Evolutionary conservation across 2,329 filamentous ascomycete genomes (phyloP).

Genomic region (Cercospora nicotianae): DNA sequence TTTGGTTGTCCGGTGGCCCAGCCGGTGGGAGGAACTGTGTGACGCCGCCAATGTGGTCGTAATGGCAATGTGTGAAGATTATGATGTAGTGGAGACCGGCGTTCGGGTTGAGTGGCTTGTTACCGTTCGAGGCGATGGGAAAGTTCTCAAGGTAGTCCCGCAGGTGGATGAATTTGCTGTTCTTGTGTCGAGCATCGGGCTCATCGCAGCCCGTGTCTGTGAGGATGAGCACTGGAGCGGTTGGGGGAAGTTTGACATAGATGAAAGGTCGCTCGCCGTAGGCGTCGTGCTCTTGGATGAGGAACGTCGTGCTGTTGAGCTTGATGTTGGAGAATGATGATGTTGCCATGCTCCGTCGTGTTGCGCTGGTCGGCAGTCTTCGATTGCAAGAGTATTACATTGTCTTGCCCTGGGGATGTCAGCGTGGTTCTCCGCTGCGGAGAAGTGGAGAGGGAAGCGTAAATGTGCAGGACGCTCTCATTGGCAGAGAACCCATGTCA

Average conservation of each 20-base stretch:
- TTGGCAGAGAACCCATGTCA: background rate
- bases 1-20: conserved; percentile 12
- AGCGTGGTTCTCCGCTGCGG: background rate
- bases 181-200: conserved; percentile 33
- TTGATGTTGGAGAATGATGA: conserved; percentile 40
- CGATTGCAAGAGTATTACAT: background rate
- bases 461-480: background rate
- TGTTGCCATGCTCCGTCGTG: background rate
- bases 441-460: background rate
- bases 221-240: conserved; percentile 40
- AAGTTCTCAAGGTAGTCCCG: conserved; percentile 46
- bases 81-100: conserved; percentile 42
- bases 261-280: conserved; percentile 49
- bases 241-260: conserved; percentile 47
- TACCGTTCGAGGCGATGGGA: conserved; percentile 40
- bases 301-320: conserved; percentile 48
- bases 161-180: conserved; percentile 39
- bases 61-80: conserved; percentile 52
- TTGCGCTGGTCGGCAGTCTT: background rate
- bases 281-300: conserved; percentile 47
- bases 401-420: background rate
- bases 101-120: conserved; percentile 42
- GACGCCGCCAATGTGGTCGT: conserved; percentile 44
- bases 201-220: conserved; percentile 51
- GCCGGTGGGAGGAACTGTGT: conserved; percentile 37